Evolutionary conservation across 495 filamentous ascomycete genomes (phyloP), one percentile per base, ranked within the genome.

Genomic region (Daldinia concentrica): DNA sequence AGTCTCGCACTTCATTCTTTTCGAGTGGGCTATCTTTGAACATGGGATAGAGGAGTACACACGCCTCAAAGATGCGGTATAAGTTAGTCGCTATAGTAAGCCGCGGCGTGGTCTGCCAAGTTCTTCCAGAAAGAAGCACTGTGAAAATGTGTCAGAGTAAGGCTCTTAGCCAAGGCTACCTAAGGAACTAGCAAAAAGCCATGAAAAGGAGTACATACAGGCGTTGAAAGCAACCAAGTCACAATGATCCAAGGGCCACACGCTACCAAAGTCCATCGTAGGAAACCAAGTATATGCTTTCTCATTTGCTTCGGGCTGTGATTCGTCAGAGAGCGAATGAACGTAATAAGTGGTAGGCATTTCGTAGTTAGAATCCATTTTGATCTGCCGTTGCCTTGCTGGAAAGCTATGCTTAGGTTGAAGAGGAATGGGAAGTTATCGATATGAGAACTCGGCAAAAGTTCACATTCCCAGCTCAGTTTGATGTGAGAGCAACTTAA

Each of bases 211-310:
- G 6, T 17, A 54, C 50, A 29, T 29, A 54, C 50, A 30, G 12
- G 50, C 50, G 7, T 54, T 54, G 12, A 54, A 54, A 15, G 27
- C 24, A 30, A n/a, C 27, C 15, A 54, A 29, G 50, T 54, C 50
- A 30, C 15, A 54, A 8, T 27, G 50, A 30, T 54, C 50, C 12
- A 54, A 27, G 12, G 50, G 5, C 50, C 24, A 29, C 5, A 54
- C 7, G 50, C 14, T 17, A 7, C 26, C 1, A 24, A 54, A 54
- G 50, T 54, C 11, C 50, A 54, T 54, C 11, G 15, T 27, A 7
- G 50, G 50, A 54, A 54, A 29, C 50, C 50, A 54, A 26, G 50
- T 54, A 17, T 54, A 54, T 8, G 50, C 50, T 24, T 54, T 11
- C 15, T 54, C 50, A 17, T 54, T 54, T 17, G 50, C 17, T n/a